phyloP scores from a whole-genome alignment of 139 green algal genomes.

The Medakamo hakoo region DNA sequence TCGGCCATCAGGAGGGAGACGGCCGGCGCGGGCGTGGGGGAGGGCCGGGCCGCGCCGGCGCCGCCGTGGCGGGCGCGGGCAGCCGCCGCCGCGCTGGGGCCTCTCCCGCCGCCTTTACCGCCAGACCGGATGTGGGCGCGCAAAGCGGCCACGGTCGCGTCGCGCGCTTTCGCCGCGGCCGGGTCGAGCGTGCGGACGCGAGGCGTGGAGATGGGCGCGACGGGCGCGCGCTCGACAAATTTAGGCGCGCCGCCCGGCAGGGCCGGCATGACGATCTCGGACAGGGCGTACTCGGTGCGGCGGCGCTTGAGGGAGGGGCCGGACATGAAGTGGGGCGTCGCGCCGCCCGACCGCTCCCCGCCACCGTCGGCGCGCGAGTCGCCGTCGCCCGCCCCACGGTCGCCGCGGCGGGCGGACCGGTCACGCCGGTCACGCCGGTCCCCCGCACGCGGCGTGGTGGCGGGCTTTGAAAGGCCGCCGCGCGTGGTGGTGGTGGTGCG shows the following conservation, averaged over 20 bases:
- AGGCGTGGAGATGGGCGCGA: conserved; percentile 11
- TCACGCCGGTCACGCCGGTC: background rate
- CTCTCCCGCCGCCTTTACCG: conserved; percentile 1
- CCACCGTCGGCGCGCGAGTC: background rate
- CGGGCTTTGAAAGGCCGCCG: no score
- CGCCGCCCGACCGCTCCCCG: no score
- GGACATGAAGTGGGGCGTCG: no score
- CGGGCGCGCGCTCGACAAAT: conserved; percentile 26
- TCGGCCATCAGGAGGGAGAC: no score
- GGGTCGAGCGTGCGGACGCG: conserved; percentile 9
- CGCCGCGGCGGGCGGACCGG: background rate
- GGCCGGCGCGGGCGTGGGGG: no score
- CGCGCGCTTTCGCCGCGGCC: conserved; percentile 9
- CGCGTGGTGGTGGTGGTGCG: no score
- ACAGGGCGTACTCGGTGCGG: conserved; percentile 11
- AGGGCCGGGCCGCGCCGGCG: no score
- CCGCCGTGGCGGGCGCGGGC: background rate
- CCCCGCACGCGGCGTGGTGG: no score
- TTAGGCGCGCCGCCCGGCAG: conserved; percentile 14
- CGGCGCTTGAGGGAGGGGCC: conserved; percentile 4
- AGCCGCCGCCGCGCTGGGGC: background rate
- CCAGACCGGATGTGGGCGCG: background rate
- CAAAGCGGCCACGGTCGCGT: conserved; percentile 9
- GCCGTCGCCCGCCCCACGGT: conserved; percentile 5
- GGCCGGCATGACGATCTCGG: conserved; percentile 14